Percentiles rank a stretch among this genome's conserved stretches.
phyloP scores from a whole-genome alignment of 2,329 filamentous ascomycete genomes.

The Apiospora arundinis region DNA sequence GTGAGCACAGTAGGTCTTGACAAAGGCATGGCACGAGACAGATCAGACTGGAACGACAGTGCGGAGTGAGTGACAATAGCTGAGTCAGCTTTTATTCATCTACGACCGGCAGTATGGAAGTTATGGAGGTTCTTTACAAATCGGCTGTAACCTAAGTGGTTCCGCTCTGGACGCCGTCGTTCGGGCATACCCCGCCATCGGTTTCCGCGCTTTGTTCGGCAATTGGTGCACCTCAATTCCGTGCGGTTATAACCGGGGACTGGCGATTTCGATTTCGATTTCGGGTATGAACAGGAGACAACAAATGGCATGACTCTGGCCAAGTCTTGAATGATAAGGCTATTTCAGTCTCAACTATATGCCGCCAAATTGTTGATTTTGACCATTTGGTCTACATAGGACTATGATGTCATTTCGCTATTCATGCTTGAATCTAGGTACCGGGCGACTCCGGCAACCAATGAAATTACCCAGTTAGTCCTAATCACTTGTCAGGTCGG shows the following conservation, averaged over 20 bases:
- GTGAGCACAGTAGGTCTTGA: constrained; percentile 3
- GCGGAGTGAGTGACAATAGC: constrained; percentile 13
- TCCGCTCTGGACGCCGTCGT: constrained; percentile 3
- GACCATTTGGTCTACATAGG: no score
- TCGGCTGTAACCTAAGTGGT: not conserved
- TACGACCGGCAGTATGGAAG: not conserved
- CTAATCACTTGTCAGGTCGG: not conserved
- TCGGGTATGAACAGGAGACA: not conserved
- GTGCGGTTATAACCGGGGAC: not conserved
- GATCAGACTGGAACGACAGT: not conserved
- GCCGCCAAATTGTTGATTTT: no score
- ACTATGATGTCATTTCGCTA: not conserved
- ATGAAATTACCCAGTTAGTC: not conserved
- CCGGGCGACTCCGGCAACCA: not conserved
- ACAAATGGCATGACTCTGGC: not conserved
- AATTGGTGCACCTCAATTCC: not conserved
- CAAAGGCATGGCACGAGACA: not conserved
- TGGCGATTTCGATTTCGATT: not conserved
- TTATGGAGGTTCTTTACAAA: constrained; percentile 6
- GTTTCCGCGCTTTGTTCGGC: constrained; percentile 1
- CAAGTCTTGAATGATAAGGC: not conserved
- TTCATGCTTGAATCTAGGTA: not conserved
- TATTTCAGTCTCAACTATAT: not conserved
- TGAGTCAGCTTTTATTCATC: constrained; percentile 18
- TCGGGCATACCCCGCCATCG: not conserved